A percentile compares a stretch with the other conserved stretches of the same genome.
Conservation (phyloP, 2,329 filamentous ascomycete species). For the Fusarium denticulatum region DNA sequence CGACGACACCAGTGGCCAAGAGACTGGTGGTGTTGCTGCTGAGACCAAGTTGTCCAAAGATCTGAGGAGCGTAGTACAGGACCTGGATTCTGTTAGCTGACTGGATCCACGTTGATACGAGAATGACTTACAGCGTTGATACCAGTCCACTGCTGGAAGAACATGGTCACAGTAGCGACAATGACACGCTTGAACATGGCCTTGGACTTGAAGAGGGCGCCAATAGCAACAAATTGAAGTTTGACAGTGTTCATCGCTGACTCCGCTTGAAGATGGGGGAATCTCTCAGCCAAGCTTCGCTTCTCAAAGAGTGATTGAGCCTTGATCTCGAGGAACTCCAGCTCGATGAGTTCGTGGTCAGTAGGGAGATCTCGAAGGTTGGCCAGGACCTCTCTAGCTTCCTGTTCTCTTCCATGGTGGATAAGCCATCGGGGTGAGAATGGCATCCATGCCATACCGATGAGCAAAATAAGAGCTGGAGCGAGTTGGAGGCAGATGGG, state of each 20-base stretch:
- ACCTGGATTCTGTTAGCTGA: conserved; percentile 12
- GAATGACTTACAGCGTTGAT: conserved; percentile 60
- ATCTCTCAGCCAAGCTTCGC: conserved; percentile 28
- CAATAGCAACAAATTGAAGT: conserved; percentile 74
- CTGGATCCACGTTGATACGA: rapidly evolving
- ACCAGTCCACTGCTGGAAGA: conserved; percentile 61
- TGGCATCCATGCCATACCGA: conserved; percentile 82
- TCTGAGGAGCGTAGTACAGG: conserved; percentile 76
- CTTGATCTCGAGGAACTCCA: conserved; percentile 87
- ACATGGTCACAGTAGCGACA: conserved; percentile 71
- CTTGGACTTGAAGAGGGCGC: conserved; percentile 69
- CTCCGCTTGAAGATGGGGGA: conserved; percentile 3
- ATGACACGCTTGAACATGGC: conserved; percentile 74
- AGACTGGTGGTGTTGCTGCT: conserved; percentile 61
- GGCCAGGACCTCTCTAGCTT: conserved; percentile 72
- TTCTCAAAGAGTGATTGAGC: conserved; percentile 83
- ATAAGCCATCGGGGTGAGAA: conserved; percentile 81
- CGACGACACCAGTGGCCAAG: conserved; percentile 76
- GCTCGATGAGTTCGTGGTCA: conserved; percentile 72
- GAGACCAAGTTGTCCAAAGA: conserved; percentile 74
- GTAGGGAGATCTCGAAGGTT: conserved; percentile 66
- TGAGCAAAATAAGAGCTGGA: conserved; percentile 72
- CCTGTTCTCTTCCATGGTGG: conserved; percentile 74
- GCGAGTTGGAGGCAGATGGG: conserved; percentile 77
- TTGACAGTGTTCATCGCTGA: conserved; percentile 64